Percentiles rank a stretch among this genome's conserved stretches.
These are phyloP conservation scores for Psilocybe cyanescens DNA, from an alignment of 768 basidiomycete genomes.

Conservation along the genomic window DNA sequence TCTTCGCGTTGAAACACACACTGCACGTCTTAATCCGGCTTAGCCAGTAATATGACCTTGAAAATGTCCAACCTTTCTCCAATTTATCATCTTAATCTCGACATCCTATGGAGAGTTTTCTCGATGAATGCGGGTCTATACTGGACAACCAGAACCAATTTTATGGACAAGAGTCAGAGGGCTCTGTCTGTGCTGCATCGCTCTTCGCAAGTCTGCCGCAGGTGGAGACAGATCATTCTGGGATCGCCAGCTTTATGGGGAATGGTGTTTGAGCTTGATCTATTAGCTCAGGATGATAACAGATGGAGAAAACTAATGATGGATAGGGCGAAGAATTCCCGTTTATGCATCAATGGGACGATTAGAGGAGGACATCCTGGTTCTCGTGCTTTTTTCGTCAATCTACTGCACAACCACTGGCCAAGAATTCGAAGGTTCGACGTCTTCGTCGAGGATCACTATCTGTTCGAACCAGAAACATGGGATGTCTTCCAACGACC, in stretches of 20 bases:
- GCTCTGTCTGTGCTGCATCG: background rate
- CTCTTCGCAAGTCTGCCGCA: background rate
- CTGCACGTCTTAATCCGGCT: too few relatives aligned
- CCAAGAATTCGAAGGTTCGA: background rate
- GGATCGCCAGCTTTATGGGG: background rate
- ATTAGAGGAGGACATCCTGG: background rate
- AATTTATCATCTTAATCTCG: background rate
- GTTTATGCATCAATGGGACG: background rate
- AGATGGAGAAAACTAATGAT: background rate
- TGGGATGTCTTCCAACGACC: background rate
- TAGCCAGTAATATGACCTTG: background rate
- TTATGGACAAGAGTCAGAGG: background rate
- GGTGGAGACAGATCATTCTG: background rate
- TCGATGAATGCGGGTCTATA: background rate
- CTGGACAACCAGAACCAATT: background rate
- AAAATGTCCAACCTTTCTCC: background rate
- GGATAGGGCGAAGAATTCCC: background rate
- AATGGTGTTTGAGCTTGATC: background rate
- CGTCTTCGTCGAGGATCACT: background rate
- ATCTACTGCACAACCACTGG: background rate
- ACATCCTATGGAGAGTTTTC: background rate
- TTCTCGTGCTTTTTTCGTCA: background rate
- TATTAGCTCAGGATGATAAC: background rate
- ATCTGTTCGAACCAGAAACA: background rate
- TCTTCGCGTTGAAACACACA: too few relatives aligned